Evolutionary conservation across 169 alveolate genomes (phyloP).

Genomic region (Eimeria mitis): DNA sequence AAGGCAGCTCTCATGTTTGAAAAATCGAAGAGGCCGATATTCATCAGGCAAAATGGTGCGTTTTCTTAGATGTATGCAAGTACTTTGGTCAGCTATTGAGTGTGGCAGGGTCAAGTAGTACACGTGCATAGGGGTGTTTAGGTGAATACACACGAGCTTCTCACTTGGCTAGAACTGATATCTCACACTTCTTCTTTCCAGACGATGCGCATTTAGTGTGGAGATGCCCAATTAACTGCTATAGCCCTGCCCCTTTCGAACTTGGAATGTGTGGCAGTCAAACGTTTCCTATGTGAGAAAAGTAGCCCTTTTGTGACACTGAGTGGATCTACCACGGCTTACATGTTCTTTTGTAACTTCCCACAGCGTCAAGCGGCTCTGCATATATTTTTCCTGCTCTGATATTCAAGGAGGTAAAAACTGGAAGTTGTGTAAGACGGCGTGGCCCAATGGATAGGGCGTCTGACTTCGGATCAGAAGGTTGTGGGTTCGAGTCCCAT

Average conservation of each 20-base stretch:
- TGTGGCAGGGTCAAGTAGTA: too few relatives aligned
- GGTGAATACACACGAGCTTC: background rate
- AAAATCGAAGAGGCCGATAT: too few relatives aligned
- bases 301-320: background rate
- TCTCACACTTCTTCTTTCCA: background rate
- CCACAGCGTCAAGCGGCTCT: too few relatives aligned
- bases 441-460: conserved; percentile 99
- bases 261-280: background rate
- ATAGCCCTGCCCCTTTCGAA: background rate
- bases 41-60: too few relatives aligned
- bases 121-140: too few relatives aligned
- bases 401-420: background rate
- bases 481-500: conserved; percentile 99
- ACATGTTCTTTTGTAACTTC: too few relatives aligned
- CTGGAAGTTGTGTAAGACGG: conserved; percentile 87
- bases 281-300: too few relatives aligned
- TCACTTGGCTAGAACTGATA: background rate
- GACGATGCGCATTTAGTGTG: background rate
- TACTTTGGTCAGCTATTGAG: too few relatives aligned
- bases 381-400: background rate
- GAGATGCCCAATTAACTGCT: background rate
- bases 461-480: conserved; percentile 99
- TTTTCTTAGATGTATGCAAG: too few relatives aligned
- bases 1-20: background rate
- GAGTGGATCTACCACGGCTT: background rate